Evolutionary conservation across 148 eudicot species (phyloP), one percentile per base, ranked within the genome.

Genomic region (Dysphania ambrosioides): DNA sequence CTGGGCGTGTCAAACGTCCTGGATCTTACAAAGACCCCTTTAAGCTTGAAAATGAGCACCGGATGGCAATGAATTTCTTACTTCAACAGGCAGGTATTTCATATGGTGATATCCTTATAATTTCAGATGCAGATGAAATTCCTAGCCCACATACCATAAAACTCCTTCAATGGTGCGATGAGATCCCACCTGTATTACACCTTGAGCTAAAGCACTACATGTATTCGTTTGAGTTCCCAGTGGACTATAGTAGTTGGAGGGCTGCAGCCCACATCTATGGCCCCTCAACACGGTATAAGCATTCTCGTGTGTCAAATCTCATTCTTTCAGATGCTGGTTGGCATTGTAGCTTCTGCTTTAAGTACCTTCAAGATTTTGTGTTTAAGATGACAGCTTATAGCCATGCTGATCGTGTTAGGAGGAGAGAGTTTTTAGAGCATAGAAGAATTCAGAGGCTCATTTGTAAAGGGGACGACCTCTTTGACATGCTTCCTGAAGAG

Each of bases 311-410:
- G 31, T 76, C 92, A 0, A 75, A 91, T 56, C 8, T 79, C 24
- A 85, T 91, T 40, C 89, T 93, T 19, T 89, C 98, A 1, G 91
- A 93, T 69, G 86, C 98, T 0, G 98, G 98, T 1, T 93, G 98
- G 98, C 98, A 93, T 59, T 93, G 98, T 30, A 93, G 98, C 85
- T 93, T 93, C 67, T 93, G 98, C 78, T 91, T 93, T 61, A 79
- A 85, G 47, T 62, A 80, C 64, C 77, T 93, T 35, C 67, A 69
- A 19, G 98, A 91, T 16, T 91, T 93, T 57, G 91, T 85, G 49
- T 88, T 91, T 78, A 93, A 93, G 72, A 93, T 93, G 98, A 93
- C 87, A 2, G 98, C 89, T 1, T 93, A 93, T 73, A 93, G 98
- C 72, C 98, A 93, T 13, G 97, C 97, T 8, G 98, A 91, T 72